These are phyloP conservation scores for Phytopythium vexans DNA, from an alignment of 352 stramenopile genomes.

Conservation along the genomic window DNA sequence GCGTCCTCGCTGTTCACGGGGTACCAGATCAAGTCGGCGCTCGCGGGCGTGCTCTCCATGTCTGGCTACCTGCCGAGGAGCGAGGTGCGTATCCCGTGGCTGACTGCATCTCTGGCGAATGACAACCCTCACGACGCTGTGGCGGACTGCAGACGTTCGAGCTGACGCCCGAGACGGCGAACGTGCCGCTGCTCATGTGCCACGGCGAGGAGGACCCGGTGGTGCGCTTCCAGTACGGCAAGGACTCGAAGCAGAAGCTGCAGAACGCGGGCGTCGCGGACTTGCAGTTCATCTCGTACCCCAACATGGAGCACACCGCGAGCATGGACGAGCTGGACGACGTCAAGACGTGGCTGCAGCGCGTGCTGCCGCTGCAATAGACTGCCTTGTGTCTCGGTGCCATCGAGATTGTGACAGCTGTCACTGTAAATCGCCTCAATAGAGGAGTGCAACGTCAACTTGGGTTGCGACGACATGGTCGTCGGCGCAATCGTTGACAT, in stretches of 20 bases:
- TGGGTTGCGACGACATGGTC: too few relatives aligned
- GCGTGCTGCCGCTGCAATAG: constrained; percentile 28
- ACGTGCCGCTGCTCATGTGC: constrained; percentile 77
- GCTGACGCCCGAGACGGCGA: constrained; percentile 38
- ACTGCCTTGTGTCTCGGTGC: too few relatives aligned
- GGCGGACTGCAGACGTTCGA: constrained; percentile 35
- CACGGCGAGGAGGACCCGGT: constrained; percentile 68
- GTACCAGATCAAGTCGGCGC: constrained; percentile 52
- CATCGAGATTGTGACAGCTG: too few relatives aligned
- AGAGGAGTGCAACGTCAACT: too few relatives aligned
- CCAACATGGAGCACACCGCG: constrained; percentile 58
- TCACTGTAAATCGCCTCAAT: too few relatives aligned
- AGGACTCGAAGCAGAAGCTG: constrained; percentile 59
- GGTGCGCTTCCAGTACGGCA: constrained; percentile 59
- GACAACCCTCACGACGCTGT: neutral
- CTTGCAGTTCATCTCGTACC: constrained; percentile 65
- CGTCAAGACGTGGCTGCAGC: constrained; percentile 57
- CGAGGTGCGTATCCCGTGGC: constrained; percentile 17
- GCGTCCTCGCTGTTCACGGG: constrained; percentile 88
- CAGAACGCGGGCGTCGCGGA: constrained; percentile 42
- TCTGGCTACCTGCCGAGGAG: constrained; percentile 72
- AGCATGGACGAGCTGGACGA: constrained; percentile 70
- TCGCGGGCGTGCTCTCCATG: constrained; percentile 68
- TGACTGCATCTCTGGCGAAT: neutral
- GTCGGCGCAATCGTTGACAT: too few relatives aligned